Evolutionary conservation across 495 filamentous ascomycete species (phyloP), one percentile per base, ranked within the genome.

Genomic region (Penicillium taxi): DNA sequence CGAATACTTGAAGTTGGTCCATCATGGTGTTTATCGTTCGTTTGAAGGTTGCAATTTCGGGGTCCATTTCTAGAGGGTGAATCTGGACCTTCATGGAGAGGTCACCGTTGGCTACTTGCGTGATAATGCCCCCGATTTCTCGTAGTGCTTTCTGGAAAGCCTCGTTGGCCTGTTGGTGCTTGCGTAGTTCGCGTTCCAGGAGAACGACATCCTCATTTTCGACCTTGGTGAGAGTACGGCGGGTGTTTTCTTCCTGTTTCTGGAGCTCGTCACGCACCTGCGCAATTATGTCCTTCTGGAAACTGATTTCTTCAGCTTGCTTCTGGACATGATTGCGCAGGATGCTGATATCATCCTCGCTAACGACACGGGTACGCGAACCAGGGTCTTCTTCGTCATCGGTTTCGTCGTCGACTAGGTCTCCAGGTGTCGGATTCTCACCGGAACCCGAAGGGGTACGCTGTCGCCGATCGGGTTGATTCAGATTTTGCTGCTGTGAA

Each of bases 11-110:
- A 37, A 98, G 73, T 65, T 96, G 91, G 56, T 96, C 91, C 76
- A 96, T 94, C 91, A 99, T 99, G 36, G 81, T 94, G 54, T 99
- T 99, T 67, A 72, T 81, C 11, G 89, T 96, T 38, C 85, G 80
- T 69, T 99, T 99, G 74, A 99, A 99, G 4, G 83, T 90, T n/a
- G 85, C 86, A 52, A 99, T 99, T 70, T 99, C 93, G 1, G 91
- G 89, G 72, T 99, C 91, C 84, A 96, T 91, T 63, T 99, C 91
- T 48, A 88, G 77, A 6, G 84, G 84, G 56, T 96, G 90, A 49
- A 99, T 91, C 30, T 89, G 79, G 35, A 96, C 93, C 64, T 96
- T 96, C 74, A 94, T 95, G 57, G 86, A 94, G 35, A 99, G 70
- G 55, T 99, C 91, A 64, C 91, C 91, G 44, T 88, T 85, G 34